Evolutionary conservation across 495 filamentous ascomycete genomes (phyloP).

Genomic region (Penicillium cinerascens): DNA sequence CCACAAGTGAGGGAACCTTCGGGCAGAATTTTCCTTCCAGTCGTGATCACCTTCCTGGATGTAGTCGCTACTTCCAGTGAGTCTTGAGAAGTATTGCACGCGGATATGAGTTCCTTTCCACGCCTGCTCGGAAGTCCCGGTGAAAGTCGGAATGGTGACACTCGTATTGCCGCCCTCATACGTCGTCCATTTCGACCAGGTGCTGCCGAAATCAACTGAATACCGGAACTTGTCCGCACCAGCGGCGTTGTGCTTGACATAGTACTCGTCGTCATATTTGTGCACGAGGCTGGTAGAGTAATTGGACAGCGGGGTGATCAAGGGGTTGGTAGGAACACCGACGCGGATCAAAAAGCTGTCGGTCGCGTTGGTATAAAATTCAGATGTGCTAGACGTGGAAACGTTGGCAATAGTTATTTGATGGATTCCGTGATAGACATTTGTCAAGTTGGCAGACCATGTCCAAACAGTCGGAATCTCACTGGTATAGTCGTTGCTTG

Average conservation of each 20-base stretch:
- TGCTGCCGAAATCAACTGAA: constrained; percentile 50
- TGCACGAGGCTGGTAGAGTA: constrained; percentile 51
- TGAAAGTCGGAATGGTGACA: constrained; percentile 37
- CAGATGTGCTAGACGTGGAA: constrained; percentile 17
- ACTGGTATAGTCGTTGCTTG: constrained; percentile 9
- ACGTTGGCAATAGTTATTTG: constrained; percentile 43
- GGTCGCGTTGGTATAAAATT: constrained; percentile 34
- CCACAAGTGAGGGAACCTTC: constrained; percentile 59
- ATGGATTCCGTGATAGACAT: constrained; percentile 49
- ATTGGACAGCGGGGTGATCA: constrained; percentile 53
- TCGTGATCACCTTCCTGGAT: constrained; percentile 55
- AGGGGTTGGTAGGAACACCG: constrained; percentile 42
- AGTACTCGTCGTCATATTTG: constrained; percentile 31
- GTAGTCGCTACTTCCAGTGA: constrained; percentile 55
- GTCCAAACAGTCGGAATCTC: constrained; percentile 39
- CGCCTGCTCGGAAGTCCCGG: constrained; percentile 49
- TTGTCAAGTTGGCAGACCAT: constrained; percentile 35
- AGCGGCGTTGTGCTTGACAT: constrained; percentile 52
- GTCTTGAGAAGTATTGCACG: constrained; percentile 60
- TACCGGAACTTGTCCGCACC: constrained; percentile 60
- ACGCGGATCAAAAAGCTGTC: constrained; percentile 48
- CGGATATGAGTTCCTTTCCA: constrained; percentile 61
- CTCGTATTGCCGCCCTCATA: constrained; percentile 44
- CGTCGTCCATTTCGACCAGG: constrained; percentile 45
- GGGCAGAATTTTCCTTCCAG: constrained; percentile 27